Evolutionary conservation across 129 eudicot genomes (phyloP).

Genomic region (Artemisia annua): DNA sequence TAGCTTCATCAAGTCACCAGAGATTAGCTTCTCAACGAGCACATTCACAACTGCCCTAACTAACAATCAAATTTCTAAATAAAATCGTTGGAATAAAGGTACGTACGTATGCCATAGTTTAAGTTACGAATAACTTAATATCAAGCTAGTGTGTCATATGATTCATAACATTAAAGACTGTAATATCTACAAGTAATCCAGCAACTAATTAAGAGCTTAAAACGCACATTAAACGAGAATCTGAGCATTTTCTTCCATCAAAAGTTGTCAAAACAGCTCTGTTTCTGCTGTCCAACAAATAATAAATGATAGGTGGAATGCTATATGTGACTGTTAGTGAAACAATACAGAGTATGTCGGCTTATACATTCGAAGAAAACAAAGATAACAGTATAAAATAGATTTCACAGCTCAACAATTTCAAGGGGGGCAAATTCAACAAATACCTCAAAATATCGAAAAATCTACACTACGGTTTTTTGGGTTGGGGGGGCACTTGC

Average conservation of each 20-base stretch:
- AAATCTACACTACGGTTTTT: too few relatives aligned
- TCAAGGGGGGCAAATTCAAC: too few relatives aligned
- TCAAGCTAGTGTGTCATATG: too few relatives aligned
- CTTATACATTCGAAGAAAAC: not conserved
- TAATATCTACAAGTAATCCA: not conserved
- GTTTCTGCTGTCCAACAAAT: not conserved
- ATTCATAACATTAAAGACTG: not conserved
- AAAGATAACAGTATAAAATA: too few relatives aligned
- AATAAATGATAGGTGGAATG: not conserved
- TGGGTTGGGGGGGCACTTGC: too few relatives aligned
- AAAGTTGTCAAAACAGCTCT: too few relatives aligned
- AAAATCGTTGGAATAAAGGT: too few relatives aligned
- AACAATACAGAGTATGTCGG: not conserved
- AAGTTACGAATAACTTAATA: too few relatives aligned
- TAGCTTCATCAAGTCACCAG: not conserved
- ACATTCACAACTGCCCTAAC: not conserved
- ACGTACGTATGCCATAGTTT: too few relatives aligned
- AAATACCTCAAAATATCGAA: too few relatives aligned
- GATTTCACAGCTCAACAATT: too few relatives aligned
- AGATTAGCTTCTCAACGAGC: not conserved
- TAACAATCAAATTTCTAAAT: not conserved
- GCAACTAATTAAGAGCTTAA: not conserved
- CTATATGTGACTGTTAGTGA: not conserved
- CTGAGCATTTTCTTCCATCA: slow-evolving; percentile 39
- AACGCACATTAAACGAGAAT: slow-evolving; percentile 42